Evolutionary conservation across 306 rosid species (phyloP), one percentile per base, ranked within the genome.

Genomic region (Quercus gilva): DNA sequence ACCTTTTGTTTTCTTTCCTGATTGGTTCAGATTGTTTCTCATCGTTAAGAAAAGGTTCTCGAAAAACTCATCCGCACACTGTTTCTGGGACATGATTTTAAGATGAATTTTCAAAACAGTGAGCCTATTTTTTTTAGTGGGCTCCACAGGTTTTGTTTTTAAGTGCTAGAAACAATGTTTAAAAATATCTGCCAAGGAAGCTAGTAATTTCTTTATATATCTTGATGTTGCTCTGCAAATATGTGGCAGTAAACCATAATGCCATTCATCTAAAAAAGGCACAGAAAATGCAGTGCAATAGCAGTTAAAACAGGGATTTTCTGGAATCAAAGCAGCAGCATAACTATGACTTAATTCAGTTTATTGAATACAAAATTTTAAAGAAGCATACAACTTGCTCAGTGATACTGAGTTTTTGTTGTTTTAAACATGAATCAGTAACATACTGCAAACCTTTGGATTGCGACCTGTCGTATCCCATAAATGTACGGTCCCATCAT

Each of bases 401-500:
- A 25, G 31, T 13, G 15, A 43, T 59, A 58, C 10, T 1, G 55
- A 74, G 55, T 76, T 76, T 56, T 55, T 51, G 72, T 61, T 21
- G 13, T 10, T 41, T 45, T 71, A 78, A 49, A 35, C 53, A 53
- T 10, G 33, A 65, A 65, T 43, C 59, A 35, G 74, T 37, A 76
- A 53, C 67, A 55, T 53, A 79, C 55, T 63, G 57, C 84, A 64
- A 79, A 96, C 99, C 98, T 93, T 96, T 70, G 99, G 99, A 78
- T 79, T 89, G 78, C 98, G 96, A 29, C 97, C 94, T 58, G 98
- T 96, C 52, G 98, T 88, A 86, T 96, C 99, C 99, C 99, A 96
- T 87, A 96, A 85, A 89, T 93, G 98, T 43, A 91, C 88, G 3
- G 96, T 90, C 73, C 99, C 99, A 72, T 93, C 98, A 74, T 96